These are phyloP conservation scores for Fragosphaeria purpurea DNA, from an alignment of 2,329 filamentous ascomycete genomes.

Conservation along the genomic window DNA sequence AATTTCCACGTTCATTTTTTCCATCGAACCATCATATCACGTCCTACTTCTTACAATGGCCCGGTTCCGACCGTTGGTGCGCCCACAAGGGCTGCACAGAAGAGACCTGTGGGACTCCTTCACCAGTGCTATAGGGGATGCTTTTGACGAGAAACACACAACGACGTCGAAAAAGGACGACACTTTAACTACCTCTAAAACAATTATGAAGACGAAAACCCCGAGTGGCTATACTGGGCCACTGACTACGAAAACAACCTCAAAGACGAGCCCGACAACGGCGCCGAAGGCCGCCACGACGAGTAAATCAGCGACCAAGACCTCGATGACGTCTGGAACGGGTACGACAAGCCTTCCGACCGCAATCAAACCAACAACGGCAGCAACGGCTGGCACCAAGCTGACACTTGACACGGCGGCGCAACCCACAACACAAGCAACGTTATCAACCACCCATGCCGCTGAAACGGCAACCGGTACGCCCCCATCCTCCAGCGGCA, in stretches of 20 bases:
- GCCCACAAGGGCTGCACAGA: not conserved
- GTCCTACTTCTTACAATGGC: no score
- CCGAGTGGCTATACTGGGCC: constrained; percentile 1
- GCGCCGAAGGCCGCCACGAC: not conserved
- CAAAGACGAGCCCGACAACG: not conserved
- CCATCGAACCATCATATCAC: not conserved
- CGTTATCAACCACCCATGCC: not conserved
- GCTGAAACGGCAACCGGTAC: not conserved
- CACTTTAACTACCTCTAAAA: no score
- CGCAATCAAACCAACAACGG: not conserved
- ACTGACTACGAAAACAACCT: constrained; percentile 5
- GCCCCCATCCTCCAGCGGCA: not conserved
- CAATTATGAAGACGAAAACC: not conserved
- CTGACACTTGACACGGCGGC: constrained; percentile 8
- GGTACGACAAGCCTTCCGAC: not conserved
- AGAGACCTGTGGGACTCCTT: constrained; percentile 11
- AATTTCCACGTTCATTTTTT: not conserved
- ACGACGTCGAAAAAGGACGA: not conserved
- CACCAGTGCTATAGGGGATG: constrained; percentile 11
- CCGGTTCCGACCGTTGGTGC: not conserved
- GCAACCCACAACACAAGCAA: not conserved
- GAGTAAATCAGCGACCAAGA: not conserved
- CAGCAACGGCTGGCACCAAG: constrained; percentile 1
- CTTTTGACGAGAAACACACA: constrained; percentile 4
- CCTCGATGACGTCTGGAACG: not conserved